These are phyloP conservation scores for Cordyceps fumosorosea DNA, from an alignment of 2,329 filamentous ascomycete species.

Conservation along the genomic window DNA sequence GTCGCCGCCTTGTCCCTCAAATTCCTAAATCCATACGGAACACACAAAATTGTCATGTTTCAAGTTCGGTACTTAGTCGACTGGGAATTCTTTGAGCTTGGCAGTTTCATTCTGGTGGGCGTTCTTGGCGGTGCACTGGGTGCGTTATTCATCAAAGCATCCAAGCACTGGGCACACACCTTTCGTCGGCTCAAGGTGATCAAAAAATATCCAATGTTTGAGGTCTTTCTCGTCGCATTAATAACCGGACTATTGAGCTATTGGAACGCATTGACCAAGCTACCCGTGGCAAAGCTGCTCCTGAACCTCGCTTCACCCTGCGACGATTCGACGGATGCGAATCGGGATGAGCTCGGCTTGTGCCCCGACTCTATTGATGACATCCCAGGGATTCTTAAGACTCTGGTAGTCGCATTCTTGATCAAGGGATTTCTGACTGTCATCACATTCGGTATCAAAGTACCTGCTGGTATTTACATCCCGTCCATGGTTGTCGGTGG, in stretches of 20 bases:
- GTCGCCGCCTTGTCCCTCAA: conserved; percentile 85
- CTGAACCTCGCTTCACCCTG: conserved; percentile 90
- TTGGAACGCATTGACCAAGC: conserved; percentile 86
- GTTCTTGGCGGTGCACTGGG: conserved; percentile 77
- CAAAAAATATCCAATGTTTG: conserved; percentile 76
- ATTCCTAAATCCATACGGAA: conserved; percentile 93
- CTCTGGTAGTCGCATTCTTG: conserved; percentile 70
- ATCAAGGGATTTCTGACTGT: conserved; percentile 86
- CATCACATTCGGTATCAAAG: conserved; percentile 92
- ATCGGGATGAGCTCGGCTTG: conserved; percentile 61
- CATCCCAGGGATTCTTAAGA: conserved; percentile 70
- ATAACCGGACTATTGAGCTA: conserved; percentile 81
- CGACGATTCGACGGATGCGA: conserved; percentile 53
- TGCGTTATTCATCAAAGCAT: conserved; percentile 94
- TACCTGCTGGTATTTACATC: conserved; percentile 94
- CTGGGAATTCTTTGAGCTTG: conserved; percentile 90
- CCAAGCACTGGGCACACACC: conserved; percentile 77
- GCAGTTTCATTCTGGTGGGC: conserved; percentile 78
- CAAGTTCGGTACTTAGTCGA: conserved; percentile 85
- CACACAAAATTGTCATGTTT: conserved; percentile 93
- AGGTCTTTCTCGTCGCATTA: conserved; percentile 81
- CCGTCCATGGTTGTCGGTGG: conserved; percentile 98
- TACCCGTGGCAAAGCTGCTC: conserved; percentile 84
- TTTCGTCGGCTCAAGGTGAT: conserved; percentile 78
- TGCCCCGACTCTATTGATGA: conserved; percentile 67